Base-by-base conservation (phyloP, 2,329 filamentous ascomycete species). In the Penicillium sp. region DNA sequence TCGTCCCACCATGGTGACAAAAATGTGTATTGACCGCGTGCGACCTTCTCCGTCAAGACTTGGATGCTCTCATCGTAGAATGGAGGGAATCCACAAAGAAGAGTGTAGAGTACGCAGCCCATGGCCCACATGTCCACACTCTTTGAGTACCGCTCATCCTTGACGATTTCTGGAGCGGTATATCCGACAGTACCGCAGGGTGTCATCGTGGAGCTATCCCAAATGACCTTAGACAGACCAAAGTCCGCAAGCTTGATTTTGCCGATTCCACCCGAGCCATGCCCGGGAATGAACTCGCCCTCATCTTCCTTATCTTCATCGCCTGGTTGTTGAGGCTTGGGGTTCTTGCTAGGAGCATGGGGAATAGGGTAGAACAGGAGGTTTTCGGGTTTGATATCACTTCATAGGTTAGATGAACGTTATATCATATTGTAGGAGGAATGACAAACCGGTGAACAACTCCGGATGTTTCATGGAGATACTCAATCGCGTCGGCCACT, bases 51-150 rank as follows among this genome's bases (percentile, higher is more conserved):
- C 1, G 94, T 97, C 56, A 99, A 83, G 0, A 96, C 88, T 69
- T 96, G 92, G 63, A 99, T 97, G 68, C 91, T 96, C 77, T 99
- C 94, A 65, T 99, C 94, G 73, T 99, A 96, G 75, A 99, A 99
- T 3, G 94, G 94, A 9, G 94, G 94, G 78, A 99, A 99, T 13
- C 94, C 94, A 66, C 94, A 99, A 14, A 99, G 88, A 1, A 99
- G 80, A 1, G 94, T 99, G 78, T 99, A 99, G 5, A 99, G 81
- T 10, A 99, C 94, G 71, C 94, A 99, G 13, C 94, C 94, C 31
- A 99, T 77, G 3, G 94, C 94, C 94, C 94, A 99, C 94, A 99
- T 99, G 69, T 99, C 94, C 43, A 99, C 94, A 48, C 91, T 95
- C 80, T 97, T 99, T 36, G 93, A 97, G 75, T 99, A 99, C 21